Evolutionary conservation across 306 rosid species (phyloP).

Genomic region (Rosa rugosa): DNA sequence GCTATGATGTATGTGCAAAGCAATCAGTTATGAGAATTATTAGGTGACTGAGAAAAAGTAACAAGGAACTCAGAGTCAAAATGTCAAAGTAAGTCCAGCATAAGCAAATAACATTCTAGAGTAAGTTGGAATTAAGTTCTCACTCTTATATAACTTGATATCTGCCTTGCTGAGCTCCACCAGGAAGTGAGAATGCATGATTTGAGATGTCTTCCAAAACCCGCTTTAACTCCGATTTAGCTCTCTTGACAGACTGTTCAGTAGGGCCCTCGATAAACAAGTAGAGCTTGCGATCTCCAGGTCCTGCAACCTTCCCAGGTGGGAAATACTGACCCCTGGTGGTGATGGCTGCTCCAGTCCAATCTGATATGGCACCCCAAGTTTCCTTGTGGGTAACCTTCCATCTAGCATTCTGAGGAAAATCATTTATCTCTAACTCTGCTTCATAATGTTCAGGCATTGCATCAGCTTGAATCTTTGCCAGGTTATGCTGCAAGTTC

Average conservation of each 20-base stretch:
- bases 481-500: constrained; percentile 83
- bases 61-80: neutral
- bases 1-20: neutral
- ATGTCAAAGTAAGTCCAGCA: constrained; percentile 3
- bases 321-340: constrained; percentile 93
- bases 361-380: constrained; percentile 83
- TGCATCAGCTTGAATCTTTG: constrained; percentile 75
- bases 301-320: constrained; percentile 77
- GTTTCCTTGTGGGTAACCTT: constrained; percentile 98
- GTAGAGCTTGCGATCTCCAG: constrained; percentile 91
- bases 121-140: constrained; percentile 34
- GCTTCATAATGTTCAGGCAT: constrained; percentile 92
- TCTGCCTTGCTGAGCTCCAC: constrained; percentile 82
- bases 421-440: constrained; percentile 87
- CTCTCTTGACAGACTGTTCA: constrained; percentile 88
- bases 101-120: neutral
- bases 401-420: constrained; percentile 94
- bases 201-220: constrained; percentile 83
- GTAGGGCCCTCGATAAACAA: constrained; percentile 93
- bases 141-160: constrained; percentile 75
- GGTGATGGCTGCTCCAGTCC: constrained; percentile 98
- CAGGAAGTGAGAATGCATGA: constrained; percentile 79
- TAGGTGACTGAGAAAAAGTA: neutral
- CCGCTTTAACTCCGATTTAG: constrained; percentile 82
- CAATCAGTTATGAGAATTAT: neutral